These are phyloP conservation scores for Acanthamoeba healyi DNA, from an alignment of 208 protist genomes.

Conservation along the genomic window DNA sequence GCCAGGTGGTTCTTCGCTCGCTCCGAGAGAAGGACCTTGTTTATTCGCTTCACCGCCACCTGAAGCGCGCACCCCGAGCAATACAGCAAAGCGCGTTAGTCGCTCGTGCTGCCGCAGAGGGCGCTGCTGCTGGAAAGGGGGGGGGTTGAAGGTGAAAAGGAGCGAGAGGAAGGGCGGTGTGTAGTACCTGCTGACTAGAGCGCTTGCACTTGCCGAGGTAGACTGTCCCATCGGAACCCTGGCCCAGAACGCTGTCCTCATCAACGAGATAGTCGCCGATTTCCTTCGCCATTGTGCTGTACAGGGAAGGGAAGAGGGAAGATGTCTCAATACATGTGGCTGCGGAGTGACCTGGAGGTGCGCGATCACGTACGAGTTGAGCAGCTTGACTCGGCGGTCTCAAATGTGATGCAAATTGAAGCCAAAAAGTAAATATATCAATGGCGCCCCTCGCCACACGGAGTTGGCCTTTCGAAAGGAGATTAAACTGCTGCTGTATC, in stretches of 20 bases:
- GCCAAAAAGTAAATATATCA: background rate
- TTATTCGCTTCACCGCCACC: slow-evolving; percentile 40
- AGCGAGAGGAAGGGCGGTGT: too few relatives aligned
- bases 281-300: background rate
- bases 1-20: slow-evolving; percentile 32
- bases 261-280: slow-evolving; percentile 17
- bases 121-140: too few relatives aligned
- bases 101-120: too few relatives aligned
- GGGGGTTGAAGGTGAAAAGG: too few relatives aligned
- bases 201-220: slow-evolving; percentile 18
- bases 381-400: too few relatives aligned
- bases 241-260: background rate
- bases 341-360: background rate
- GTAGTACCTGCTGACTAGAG: background rate
- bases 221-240: slow-evolving; percentile 56
- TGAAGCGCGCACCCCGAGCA: background rate
- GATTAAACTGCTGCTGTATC: background rate
- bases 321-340: too few relatives aligned
- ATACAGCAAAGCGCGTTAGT: too few relatives aligned
- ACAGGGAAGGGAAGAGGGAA: background rate
- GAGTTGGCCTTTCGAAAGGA: too few relatives aligned
- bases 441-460: too few relatives aligned
- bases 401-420: background rate
- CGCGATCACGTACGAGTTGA: background rate
- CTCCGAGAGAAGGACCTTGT: slow-evolving; percentile 15